Evolutionary conservation across 2,329 filamentous ascomycete species (phyloP).

Genomic region (Calonectria naviculata): DNA sequence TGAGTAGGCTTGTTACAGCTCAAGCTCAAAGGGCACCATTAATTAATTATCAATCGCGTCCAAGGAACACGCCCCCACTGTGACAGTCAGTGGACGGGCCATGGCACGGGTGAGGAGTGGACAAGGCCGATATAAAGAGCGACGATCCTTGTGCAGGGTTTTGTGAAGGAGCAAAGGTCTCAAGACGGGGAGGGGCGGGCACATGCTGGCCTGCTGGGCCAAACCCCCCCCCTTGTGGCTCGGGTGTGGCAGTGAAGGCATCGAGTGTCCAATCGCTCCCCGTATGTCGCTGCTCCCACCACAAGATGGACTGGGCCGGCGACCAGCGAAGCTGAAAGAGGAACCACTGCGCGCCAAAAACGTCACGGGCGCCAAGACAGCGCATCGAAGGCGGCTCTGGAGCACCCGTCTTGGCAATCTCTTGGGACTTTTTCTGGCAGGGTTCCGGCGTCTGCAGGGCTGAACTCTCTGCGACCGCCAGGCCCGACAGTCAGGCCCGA

Average conservation of each 20-base stretch:
- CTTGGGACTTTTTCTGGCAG: background rate
- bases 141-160: background rate
- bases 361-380: background rate
- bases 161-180: background rate
- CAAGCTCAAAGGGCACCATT: background rate
- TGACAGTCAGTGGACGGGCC: background rate
- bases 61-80: background rate
- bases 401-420: slow-evolving; percentile 3
- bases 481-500: background rate
- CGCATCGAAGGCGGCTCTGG: background rate
- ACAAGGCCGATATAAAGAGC: background rate
- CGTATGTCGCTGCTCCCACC: background rate
- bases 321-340: background rate
- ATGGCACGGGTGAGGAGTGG: background rate
- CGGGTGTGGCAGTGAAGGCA: background rate
- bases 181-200: background rate
- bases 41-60: slow-evolving; percentile 7
- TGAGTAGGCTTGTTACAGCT: slow-evolving; percentile 1
- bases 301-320: background rate
- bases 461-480: background rate
- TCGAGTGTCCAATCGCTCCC: background rate
- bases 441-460: background rate
- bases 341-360: background rate
- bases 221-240: slow-evolving; percentile 4
- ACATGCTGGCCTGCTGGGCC: background rate